Conservation (phyloP, 179 eudicot genomes). For the Silene coronaria region DNA sequence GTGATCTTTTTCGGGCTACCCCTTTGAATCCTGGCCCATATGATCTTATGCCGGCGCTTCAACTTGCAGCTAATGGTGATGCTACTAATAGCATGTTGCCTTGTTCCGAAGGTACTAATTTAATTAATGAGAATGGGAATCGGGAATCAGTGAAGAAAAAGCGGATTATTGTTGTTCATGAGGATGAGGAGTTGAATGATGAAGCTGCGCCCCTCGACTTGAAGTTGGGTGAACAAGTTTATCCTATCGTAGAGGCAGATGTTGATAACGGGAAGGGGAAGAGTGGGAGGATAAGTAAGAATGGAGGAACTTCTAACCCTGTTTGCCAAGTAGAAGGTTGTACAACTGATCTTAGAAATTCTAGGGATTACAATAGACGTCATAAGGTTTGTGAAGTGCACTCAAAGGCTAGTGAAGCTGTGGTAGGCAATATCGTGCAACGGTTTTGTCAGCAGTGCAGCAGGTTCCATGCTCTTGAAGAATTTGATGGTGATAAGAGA, state of each 20-base stretch:
- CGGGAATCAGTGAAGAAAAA: conserved; percentile 55
- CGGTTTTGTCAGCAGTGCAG: conserved; percentile 98
- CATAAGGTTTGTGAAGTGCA: conserved; percentile 86
- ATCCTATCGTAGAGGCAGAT: conserved; percentile 39
- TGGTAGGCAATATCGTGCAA: conserved; percentile 61
- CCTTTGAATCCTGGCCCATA: conserved; percentile 40
- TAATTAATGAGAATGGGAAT: conserved; percentile 33
- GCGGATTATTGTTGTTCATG: conserved; percentile 40
- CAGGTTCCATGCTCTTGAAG: conserved; percentile 88
- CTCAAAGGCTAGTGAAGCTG: conserved; percentile 61
- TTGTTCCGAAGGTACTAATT: conserved; percentile 32
- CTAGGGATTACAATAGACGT: conserved; percentile 76
- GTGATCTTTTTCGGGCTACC: conserved; percentile 55
- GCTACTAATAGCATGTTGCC: conserved; percentile 40
- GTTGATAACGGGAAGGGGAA: conserved; percentile 40
- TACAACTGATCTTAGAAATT: conserved; percentile 56
- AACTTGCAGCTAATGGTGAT: conserved; percentile 19
- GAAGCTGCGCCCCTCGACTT: conserved; percentile 49
- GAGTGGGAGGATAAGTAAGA: conserved; percentile 57
- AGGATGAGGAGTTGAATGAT: conserved; percentile 44
- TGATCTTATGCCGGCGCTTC: conserved; percentile 37
- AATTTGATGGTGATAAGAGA: conserved; percentile 92
- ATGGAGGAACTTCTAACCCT: conserved; percentile 41
- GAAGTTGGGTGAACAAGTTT: conserved; percentile 64
- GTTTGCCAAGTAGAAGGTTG: conserved; percentile 86